Evolutionary conservation across 495 filamentous ascomycete genomes (phyloP).

Genomic region (Penicillium silybi): DNA sequence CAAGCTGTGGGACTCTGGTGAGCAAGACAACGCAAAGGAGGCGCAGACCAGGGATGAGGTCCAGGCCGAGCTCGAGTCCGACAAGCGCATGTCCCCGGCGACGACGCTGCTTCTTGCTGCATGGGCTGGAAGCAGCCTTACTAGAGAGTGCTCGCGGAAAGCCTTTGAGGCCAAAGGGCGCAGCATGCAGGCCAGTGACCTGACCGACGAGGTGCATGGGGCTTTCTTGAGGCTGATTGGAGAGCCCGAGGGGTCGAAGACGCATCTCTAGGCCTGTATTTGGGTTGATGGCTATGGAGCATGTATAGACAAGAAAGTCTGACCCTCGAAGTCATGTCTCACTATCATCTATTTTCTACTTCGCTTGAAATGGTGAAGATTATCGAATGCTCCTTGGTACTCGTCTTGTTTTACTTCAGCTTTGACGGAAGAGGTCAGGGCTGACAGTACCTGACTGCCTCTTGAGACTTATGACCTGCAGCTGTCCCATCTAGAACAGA

Average conservation of each 20-base stretch:
- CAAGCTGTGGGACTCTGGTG: conserved; percentile 66
- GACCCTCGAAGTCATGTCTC: background rate
- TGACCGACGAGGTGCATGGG: conserved; percentile 83
- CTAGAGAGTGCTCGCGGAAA: conserved; percentile 83
- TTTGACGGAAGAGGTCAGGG: background rate
- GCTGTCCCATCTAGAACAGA: background rate
- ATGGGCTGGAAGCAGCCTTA: conserved; percentile 82
- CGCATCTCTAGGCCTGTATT: conserved; percentile 25
- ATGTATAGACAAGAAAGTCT: background rate
- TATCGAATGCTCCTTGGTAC: background rate
- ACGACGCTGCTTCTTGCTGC: conserved; percentile 77
- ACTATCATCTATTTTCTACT: background rate
- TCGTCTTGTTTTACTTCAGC: background rate
- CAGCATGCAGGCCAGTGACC: conserved; percentile 88
- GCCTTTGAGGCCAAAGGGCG: conserved; percentile 86
- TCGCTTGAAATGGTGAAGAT: background rate
- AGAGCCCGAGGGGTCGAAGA: conserved; percentile 47
- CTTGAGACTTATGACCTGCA: background rate
- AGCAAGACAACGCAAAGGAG: conserved; percentile 40
- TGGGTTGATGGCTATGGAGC: background rate
- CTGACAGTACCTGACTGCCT: background rate
- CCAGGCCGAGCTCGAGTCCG: conserved; percentile 41
- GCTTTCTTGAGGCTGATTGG: conserved; percentile 77
- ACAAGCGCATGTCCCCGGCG: conserved; percentile 41
- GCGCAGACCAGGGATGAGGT: conserved; percentile 38